Evolutionary conservation across 176 grass and related monocot species (phyloP).

Genomic region (Oryza glaberrima): DNA sequence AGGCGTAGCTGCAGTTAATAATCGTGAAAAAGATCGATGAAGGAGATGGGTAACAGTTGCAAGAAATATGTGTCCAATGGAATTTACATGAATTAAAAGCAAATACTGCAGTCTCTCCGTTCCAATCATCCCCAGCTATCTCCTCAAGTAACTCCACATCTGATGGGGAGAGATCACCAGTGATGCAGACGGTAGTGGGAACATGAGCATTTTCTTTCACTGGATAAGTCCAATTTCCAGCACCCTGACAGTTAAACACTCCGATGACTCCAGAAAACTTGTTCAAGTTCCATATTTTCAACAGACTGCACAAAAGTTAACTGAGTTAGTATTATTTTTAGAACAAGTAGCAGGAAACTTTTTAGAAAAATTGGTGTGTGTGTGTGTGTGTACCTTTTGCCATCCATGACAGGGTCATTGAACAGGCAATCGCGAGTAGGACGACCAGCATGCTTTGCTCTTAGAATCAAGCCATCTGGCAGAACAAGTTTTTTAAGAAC

Average conservation of each 20-base stretch:
- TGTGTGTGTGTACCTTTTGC: slow-evolving; percentile 34
- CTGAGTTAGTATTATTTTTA: not conserved
- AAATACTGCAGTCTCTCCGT: slow-evolving; percentile 55
- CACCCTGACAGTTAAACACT: slow-evolving; percentile 65
- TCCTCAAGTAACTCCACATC: slow-evolving; percentile 57
- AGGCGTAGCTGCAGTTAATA: not conserved
- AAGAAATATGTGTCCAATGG: not conserved
- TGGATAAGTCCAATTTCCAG: slow-evolving; percentile 57
- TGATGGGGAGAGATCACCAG: slow-evolving; percentile 39
- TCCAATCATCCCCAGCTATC: slow-evolving; percentile 43
- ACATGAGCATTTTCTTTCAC: slow-evolving; percentile 39
- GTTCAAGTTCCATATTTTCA: slow-evolving; percentile 73
- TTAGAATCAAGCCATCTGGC: slow-evolving; percentile 55
- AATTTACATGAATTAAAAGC: slow-evolving; percentile 58
- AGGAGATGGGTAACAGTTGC: not conserved
- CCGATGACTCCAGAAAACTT: slow-evolving; percentile 55
- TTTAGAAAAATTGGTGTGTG: not conserved
- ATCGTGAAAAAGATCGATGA: not conserved
- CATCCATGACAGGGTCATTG: slow-evolving; percentile 55
- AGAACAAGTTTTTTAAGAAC: slow-evolving; percentile 63
- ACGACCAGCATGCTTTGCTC: slow-evolving; percentile 47
- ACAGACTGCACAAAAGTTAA: slow-evolving; percentile 38
- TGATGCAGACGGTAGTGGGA: slow-evolving; percentile 33
- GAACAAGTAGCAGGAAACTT: not conserved
- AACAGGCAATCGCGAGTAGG: slow-evolving; percentile 57